Evolutionary conservation across 495 filamentous ascomycete genomes (phyloP), one percentile per base, ranked within the genome.

Genomic region (Rusavskia elegans): DNA sequence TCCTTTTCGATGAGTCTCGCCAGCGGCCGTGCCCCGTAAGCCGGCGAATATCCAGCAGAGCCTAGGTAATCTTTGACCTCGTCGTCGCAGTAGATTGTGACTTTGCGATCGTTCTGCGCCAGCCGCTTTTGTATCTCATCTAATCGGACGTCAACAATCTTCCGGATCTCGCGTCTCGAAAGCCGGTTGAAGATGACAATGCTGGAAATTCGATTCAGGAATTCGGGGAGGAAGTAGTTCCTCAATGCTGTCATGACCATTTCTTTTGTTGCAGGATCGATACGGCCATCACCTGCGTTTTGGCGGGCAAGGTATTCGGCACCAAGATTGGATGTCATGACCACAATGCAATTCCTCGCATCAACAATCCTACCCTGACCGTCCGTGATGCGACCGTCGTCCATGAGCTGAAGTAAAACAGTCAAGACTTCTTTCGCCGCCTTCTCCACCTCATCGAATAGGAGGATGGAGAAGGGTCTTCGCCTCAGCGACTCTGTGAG

Each of bases 121-220:
- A 98, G 78, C 19, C 92, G 83, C 61, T 87, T 84, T 76, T 98
- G 92, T 60, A 98, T 88, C 64, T 98, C 92, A 10, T 56, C 46
- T 20, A 98, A 75, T 27, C 92, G 84, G 29, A 98, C 77, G 56
- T 98, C 93, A 50, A 98, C 92, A 66, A 98, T 97, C 70, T 77
- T 85, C 60, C 92, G 81, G 62, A 98, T 98, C 69, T 98, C 92
- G 42, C 69, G 67, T 62, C 76, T 79, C 4, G 86, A 85, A 46
- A 98, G 84, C 29, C 92, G 87, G 72, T 98, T 98, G 81, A 98
- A 98, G 72, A 98, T 95, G 71, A 98, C 89, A 53, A 80, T 84
- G 58, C 81, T 88, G 66, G 77, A 85, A 76, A 98, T 95, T 63
- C 92, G 87, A 72, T 98, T 98, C 35, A 98, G 75, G 76, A 98